Evolutionary conservation across 768 basidiomycete species (phyloP).

Genomic region (Trametes elegans): DNA sequence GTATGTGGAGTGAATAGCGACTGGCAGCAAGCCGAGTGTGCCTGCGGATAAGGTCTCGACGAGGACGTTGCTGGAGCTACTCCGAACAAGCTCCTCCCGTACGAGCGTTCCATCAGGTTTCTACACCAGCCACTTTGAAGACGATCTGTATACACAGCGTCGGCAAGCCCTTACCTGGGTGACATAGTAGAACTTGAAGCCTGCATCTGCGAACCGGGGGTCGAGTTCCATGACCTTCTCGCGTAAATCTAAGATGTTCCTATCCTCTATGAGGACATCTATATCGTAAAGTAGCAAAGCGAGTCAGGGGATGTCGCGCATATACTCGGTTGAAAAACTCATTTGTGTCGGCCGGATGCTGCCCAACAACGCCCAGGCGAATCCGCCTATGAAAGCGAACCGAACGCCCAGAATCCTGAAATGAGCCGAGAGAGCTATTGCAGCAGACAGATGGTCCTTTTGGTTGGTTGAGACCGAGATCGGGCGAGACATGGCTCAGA

Average conservation of each 20-base stretch:
- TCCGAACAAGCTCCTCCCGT: not conserved
- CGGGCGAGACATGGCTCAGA: not conserved
- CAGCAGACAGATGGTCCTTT: slow-evolving; percentile 8
- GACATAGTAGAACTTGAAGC: slow-evolving; percentile 3
- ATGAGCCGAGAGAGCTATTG: slow-evolving; percentile 2
- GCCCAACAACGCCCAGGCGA: slow-evolving; percentile 14
- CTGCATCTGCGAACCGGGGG: not conserved
- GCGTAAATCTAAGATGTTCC: not conserved
- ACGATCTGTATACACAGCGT: too few relatives aligned
- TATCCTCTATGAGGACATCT: slow-evolving; percentile 6
- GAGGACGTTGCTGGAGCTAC: slow-evolving; percentile 3
- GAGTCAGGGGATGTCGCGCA: not conserved
- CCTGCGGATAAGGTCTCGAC: slow-evolving; percentile 5
- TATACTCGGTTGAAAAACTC: not conserved
- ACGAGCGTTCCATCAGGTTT: not conserved
- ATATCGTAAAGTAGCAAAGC: not conserved
- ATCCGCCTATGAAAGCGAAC: slow-evolving; percentile 15
- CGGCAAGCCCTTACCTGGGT: not conserved
- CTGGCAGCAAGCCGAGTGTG: slow-evolving; percentile 2
- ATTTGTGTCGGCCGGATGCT: slow-evolving; percentile 10
- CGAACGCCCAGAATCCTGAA: not conserved
- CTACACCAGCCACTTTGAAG: too few relatives aligned
- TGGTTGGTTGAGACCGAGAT: slow-evolving; percentile 1
- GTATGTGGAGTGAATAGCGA: not conserved
- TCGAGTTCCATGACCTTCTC: not conserved